Conservation (phyloP, 805 yeast genomes). For the Vanderwaltozyma tropicalis region DNA sequence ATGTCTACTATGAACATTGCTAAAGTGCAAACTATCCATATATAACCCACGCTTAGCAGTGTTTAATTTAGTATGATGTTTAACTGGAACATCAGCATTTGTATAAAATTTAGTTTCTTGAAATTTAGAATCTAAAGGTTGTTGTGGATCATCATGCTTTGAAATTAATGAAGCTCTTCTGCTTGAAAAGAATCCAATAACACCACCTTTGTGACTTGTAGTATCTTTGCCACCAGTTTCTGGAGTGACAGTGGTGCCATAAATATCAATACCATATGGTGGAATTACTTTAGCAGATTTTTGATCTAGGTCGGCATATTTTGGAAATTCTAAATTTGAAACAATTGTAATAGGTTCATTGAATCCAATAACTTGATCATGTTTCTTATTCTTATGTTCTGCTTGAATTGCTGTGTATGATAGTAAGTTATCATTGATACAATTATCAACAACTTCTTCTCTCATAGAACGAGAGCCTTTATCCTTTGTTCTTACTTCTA, state of each 20-base stretch:
- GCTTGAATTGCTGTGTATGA: constrained; percentile 33
- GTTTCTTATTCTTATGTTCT: constrained; percentile 25
- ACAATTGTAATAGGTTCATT: constrained; percentile 21
- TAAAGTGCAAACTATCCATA: constrained; percentile 52
- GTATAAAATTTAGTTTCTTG: constrained; percentile 12
- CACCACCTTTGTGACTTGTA: not conserved
- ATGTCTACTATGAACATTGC: constrained; percentile 54
- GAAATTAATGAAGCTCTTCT: constrained; percentile 1
- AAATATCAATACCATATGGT: constrained; percentile 28
- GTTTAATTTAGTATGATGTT: constrained; percentile 16
- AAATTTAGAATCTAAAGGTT: constrained; percentile 6
- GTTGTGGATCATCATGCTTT: not conserved
- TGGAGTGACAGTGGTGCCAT: constrained; percentile 7
- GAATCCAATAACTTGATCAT: constrained; percentile 5
- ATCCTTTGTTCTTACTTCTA: constrained; percentile 54
- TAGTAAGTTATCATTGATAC: constrained; percentile 51
- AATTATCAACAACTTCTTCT: constrained; percentile 43
- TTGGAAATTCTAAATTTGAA: constrained; percentile 23
- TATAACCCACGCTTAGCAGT: constrained; percentile 33
- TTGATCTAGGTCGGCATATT: constrained; percentile 16
- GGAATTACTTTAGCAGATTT: constrained; percentile 16
- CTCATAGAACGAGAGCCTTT: constrained; percentile 42
- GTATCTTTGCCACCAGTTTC: not conserved
- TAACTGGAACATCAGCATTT: constrained; percentile 14
- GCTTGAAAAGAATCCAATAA: not conserved